Evolutionary conservation across 257 asterid genomes (phyloP), one percentile per base, ranked within the genome.

Genomic region (Thymus quinquecostatus): DNA sequence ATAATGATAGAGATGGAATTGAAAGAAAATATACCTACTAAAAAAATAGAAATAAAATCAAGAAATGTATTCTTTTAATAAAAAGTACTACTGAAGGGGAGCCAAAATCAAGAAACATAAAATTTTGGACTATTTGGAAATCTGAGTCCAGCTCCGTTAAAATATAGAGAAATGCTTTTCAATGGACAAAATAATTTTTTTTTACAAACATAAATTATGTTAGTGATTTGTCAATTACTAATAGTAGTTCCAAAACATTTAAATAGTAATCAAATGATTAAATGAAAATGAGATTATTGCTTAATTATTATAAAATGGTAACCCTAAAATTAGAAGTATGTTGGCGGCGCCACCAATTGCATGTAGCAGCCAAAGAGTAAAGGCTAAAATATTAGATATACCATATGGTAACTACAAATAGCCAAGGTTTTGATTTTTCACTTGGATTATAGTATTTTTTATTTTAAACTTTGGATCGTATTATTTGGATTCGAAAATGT

Each of bases 141-240:
- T 75, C 41, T 10, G 45, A 58, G 72, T 14, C 48, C 67, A 10
- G 13, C 47, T n/a, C 57, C 58, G 6, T 66, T 67, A 12, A 27
- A 45, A 64, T 41, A 40, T 55, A 43, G 10, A 27, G 1, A 59
- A 38, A 40, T 59, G 53, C 2, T 36, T 58, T 59, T 59, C 62
- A 0, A 28, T 58, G 14, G 50, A 66, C 60, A 34, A 58, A 3
- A 55, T 12, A 8, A 6, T 6, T 65, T 14, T 33, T 55, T 27
- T 64, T 8, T 43, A 6, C 54, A 59, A 55, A 41, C 29, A 64
- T 2, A 21, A 21, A 21, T 21, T 21, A 21, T 21, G 21, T 21
- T 21, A 21, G 21, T 21, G 21, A 21, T 21, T 21, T 21, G 21
- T 21, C 21, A 21, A 21, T 21, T 21, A 21, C 21, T 9, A 13